Evolutionary conservation across 2,329 filamentous ascomycete species (phyloP).

Genomic region (Daldinia eschscholtzii): DNA sequence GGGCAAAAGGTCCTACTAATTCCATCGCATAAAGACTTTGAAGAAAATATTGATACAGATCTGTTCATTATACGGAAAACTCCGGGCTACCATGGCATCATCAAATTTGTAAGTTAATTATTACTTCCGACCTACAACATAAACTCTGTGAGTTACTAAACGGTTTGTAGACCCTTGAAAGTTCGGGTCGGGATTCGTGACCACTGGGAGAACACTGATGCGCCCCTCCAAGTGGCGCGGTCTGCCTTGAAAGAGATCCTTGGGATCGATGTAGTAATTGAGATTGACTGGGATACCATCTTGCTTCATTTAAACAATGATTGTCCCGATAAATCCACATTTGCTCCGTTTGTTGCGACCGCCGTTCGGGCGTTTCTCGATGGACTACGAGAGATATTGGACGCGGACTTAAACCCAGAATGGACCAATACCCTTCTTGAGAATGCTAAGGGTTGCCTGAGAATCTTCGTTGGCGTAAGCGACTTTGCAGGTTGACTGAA

Average conservation of each 20-base stretch:
- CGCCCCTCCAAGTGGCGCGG: conserved; percentile 53
- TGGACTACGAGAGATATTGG: conserved; percentile 57
- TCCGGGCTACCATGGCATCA: conserved; percentile 5
- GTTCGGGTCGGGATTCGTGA: conserved; percentile 59
- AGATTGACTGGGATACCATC: conserved; percentile 43
- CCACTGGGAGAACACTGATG: conserved; percentile 55
- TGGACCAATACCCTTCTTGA: conserved; percentile 61
- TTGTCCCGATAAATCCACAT: conserved; percentile 56
- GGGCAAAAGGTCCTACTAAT: neutral
- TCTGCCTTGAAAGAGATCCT: conserved; percentile 52
- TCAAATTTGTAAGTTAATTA: conserved; percentile 14
- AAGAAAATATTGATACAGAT: neutral
- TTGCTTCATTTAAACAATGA: conserved; percentile 34
- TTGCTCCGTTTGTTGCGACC: conserved; percentile 56
- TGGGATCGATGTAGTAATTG: conserved; percentile 54
- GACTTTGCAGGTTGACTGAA: neutral
- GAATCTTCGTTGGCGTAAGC: conserved; percentile 50
- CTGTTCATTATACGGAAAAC: neutral
- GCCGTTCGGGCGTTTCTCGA: conserved; percentile 58
- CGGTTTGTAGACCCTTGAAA: conserved; percentile 56
- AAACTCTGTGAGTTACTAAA: neutral
- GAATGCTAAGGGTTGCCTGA: conserved; percentile 50
- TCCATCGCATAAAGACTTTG: neutral
- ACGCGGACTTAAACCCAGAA: conserved; percentile 56
- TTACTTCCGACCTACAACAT: neutral